phyloP scores from a whole-genome alignment of 2,329 filamentous ascomycete genomes.

The Pseudogymnoascus destructans region DNA sequence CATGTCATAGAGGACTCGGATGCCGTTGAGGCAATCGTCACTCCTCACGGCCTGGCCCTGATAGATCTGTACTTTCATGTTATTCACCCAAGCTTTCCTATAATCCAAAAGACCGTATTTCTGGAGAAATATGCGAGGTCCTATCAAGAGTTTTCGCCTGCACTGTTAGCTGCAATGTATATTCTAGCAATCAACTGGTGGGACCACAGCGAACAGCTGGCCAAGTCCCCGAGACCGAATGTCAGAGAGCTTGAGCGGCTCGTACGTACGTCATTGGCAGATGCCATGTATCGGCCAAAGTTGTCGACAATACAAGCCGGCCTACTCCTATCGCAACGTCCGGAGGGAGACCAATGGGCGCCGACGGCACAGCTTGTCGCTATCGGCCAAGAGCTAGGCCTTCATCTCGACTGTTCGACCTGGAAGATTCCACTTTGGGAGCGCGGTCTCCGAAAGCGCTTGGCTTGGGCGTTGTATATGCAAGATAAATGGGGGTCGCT shows the following conservation, averaged over 20 bases:
- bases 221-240: slow-evolving; percentile 53
- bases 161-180: slow-evolving; percentile 68
- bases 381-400: slow-evolving; percentile 71
- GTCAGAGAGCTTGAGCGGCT: slow-evolving; percentile 60
- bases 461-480: slow-evolving; percentile 88
- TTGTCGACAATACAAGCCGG: slow-evolving; percentile 69
- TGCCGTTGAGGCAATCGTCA: slow-evolving; percentile 62
- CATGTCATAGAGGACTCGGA: slow-evolving; percentile 56
- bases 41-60: slow-evolving; percentile 61
- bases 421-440: slow-evolving; percentile 90
- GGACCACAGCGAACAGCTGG: slow-evolving; percentile 57
- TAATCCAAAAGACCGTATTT: slow-evolving; percentile 70
- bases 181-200: slow-evolving; percentile 82
- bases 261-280: slow-evolving; percentile 57
- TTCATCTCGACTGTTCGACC: slow-evolving; percentile 73
- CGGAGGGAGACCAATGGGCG: slow-evolving; percentile 69
- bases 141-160: slow-evolving; percentile 61
- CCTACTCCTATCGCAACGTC: slow-evolving; percentile 59
- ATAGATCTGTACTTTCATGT: slow-evolving; percentile 72
- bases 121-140: slow-evolving; percentile 64
- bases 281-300: slow-evolving; percentile 72
- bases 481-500: slow-evolving; percentile 88
- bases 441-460: slow-evolving; percentile 66
- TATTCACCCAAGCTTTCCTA: slow-evolving; percentile 70
- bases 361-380: slow-evolving; percentile 80